Percentiles rank a stretch among this genome's conserved stretches.
phyloP scores from a whole-genome alignment of 164 flowering plant species.

The Brasenia schreberi region DNA sequence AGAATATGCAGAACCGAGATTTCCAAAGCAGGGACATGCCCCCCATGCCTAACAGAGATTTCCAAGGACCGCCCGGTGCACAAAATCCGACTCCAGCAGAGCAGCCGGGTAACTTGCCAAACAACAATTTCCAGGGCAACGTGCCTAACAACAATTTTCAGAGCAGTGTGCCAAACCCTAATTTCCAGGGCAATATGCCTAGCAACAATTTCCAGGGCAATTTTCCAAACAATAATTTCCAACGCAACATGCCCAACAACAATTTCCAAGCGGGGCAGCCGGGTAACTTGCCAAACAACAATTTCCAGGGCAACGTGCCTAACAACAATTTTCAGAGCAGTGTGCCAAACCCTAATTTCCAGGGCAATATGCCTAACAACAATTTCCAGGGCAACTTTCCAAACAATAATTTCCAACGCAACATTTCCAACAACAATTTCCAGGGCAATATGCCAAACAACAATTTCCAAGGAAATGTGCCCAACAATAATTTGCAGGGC shows the following conservation, averaged over 20 bases:
- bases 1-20: slow-evolving; percentile 17
- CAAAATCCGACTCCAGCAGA: background rate
- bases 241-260: slow-evolving; percentile 3
- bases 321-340: too few relatives aligned
- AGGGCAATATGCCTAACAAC: slow-evolving; percentile 10
- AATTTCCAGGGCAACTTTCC: slow-evolving; percentile 9
- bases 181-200: slow-evolving; percentile 5
- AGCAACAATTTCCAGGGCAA: slow-evolving; percentile 10
- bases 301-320: background rate
- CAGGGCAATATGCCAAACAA: slow-evolving; percentile 7
- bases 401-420: background rate
- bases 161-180: too few relatives aligned
- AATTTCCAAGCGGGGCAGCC: too few relatives aligned
- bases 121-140: background rate
- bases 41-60: slow-evolving; percentile 4
- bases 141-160: too few relatives aligned
- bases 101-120: slow-evolving; percentile 5
- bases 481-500: background rate
- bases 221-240: slow-evolving; percentile 2
- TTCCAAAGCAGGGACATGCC: slow-evolving; percentile 12
- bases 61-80: background rate
- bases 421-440: slow-evolving; percentile 4
- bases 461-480: slow-evolving; percentile 6
- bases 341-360: too few relatives aligned
- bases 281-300: slow-evolving; percentile 4